Conservation (phyloP, 2,329 filamentous ascomycete species). For the Aspergillus fischeri region DNA sequence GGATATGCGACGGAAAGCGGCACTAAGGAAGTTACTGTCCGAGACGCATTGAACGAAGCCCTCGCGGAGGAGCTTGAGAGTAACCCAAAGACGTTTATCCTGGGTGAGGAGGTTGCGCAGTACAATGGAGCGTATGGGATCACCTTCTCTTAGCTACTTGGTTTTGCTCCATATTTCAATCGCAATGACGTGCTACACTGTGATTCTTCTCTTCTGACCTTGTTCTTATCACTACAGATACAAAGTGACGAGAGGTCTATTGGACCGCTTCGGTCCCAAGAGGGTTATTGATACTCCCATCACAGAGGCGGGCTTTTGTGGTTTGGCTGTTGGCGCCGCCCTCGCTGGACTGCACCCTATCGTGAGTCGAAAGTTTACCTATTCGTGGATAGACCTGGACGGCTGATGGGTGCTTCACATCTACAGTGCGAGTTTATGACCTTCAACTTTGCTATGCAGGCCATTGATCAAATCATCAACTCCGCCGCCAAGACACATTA, state of each 20-base stretch:
- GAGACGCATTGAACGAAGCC: constrained; percentile 96
- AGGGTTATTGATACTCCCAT: constrained; percentile 98
- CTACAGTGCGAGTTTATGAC: constrained; percentile 98
- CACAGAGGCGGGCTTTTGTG: constrained; percentile 92
- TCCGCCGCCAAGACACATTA: constrained; percentile 98
- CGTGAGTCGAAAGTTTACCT: constrained; percentile 54
- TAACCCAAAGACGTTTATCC: constrained; percentile 91
- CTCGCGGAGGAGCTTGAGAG: constrained; percentile 93
- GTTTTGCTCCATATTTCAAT: not conserved
- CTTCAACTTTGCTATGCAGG: constrained; percentile 99
- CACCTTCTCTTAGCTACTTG: constrained; percentile 1
- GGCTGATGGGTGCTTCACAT: constrained; percentile 1
- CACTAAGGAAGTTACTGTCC: constrained; percentile 89
- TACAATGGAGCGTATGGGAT: constrained; percentile 87
- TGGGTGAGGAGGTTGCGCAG: constrained; percentile 98
- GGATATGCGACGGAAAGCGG: constrained; percentile 58
- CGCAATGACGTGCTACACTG: not conserved
- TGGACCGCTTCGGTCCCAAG: constrained; percentile 96
- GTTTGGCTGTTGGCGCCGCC: constrained; percentile 90
- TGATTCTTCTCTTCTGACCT: constrained; percentile 33
- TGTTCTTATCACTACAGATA: constrained; percentile 52
- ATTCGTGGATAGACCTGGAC: constrained; percentile 1
- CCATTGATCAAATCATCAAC: constrained; percentile 99
- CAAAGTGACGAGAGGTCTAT: constrained; percentile 97
- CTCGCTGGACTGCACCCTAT: constrained; percentile 91